Evolutionary conservation across 257 asterid genomes (phyloP).

Genomic region (Salvia miltiorrhiza): DNA sequence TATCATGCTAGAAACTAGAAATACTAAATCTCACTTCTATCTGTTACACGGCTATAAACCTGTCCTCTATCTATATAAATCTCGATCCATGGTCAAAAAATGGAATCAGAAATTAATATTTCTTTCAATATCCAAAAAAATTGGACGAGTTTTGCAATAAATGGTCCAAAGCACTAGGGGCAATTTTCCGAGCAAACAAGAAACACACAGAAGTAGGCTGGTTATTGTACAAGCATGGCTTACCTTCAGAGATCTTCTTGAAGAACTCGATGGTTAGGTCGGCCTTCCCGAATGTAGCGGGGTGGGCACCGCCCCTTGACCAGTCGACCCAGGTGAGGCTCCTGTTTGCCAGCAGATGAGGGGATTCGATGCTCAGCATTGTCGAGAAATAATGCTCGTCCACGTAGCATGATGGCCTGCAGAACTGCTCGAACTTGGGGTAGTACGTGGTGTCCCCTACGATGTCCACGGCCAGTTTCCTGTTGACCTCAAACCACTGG

Average conservation of each 20-base stretch:
- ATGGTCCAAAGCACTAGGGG: constrained; percentile 70
- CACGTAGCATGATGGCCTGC: constrained; percentile 49
- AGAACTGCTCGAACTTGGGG: constrained; percentile 43
- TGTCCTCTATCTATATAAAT: neutral
- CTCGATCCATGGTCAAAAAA: neutral
- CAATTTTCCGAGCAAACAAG: constrained; percentile 76
- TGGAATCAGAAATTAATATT: neutral
- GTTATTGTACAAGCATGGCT: constrained; percentile 54
- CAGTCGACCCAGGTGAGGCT: constrained; percentile 85
- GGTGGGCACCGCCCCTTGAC: constrained; percentile 96
- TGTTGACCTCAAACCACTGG: constrained; percentile 48
- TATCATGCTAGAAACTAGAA: constrained; percentile 3
- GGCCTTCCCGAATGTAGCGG: constrained; percentile 66
- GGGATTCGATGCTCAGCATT: constrained; percentile 67
- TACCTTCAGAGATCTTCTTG: constrained; percentile 37
- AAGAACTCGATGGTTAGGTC: constrained; percentile 53
- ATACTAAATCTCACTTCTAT: neutral
- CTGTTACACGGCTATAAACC: neutral
- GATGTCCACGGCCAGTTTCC: constrained; percentile 38
- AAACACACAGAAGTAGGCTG: constrained; percentile 69
- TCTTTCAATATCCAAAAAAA: constrained; percentile 54
- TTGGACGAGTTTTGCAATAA: constrained; percentile 54
- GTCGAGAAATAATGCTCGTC: constrained; percentile 59
- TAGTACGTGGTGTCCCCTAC: constrained; percentile 33
- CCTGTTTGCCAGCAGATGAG: constrained; percentile 69